Evolutionary conservation across 176 grass and related monocot genomes (phyloP).

Genomic region (Bolboschoenus planiculmis): DNA sequence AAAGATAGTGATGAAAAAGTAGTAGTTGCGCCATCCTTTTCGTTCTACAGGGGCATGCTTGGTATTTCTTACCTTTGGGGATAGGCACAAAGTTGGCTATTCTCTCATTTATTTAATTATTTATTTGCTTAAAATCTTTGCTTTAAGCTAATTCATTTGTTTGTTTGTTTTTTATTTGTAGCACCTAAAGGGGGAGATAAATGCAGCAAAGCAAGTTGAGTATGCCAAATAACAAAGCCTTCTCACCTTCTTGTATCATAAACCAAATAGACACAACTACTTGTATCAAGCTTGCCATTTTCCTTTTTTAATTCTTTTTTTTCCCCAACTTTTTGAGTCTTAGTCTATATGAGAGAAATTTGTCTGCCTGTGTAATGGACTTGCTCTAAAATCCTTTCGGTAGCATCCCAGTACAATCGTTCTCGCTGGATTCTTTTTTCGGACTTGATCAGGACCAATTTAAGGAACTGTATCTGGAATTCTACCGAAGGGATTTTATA

Average conservation of each 20-base stretch:
- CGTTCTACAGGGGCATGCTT: not conserved
- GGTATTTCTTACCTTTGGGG: not conserved
- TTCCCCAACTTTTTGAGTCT: conserved; percentile 20
- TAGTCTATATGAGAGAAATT: conserved; percentile 20
- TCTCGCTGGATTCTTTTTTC: not conserved
- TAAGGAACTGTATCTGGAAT: conserved; percentile 12
- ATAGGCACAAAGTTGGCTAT: not conserved
- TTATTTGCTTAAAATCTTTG: not conserved
- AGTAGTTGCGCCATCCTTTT: not conserved
- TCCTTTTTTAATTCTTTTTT: conserved; percentile 19
- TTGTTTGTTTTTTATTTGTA: not conserved
- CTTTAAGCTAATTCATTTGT: not conserved
- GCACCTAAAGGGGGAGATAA: conserved; percentile 16
- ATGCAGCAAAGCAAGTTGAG: conserved; percentile 19
- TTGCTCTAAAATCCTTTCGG: conserved; percentile 3
- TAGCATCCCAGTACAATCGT: conserved; percentile 12
- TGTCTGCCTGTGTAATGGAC: conserved; percentile 18
- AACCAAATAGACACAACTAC: conserved; percentile 19
- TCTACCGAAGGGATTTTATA: conserved; percentile 21
- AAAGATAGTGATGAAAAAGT: not conserved
- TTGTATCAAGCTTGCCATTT: conserved; percentile 23
- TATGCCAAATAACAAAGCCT: not conserved
- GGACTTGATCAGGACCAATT: not conserved
- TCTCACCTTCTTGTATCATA: conserved; percentile 18
- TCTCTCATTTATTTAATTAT: not conserved